A percentile compares a stretch with the other conserved stretches of the same genome.
Evolutionary conservation across 169 alveolate genomes (phyloP).

Genomic region (Plasmodium coatneyi): DNA sequence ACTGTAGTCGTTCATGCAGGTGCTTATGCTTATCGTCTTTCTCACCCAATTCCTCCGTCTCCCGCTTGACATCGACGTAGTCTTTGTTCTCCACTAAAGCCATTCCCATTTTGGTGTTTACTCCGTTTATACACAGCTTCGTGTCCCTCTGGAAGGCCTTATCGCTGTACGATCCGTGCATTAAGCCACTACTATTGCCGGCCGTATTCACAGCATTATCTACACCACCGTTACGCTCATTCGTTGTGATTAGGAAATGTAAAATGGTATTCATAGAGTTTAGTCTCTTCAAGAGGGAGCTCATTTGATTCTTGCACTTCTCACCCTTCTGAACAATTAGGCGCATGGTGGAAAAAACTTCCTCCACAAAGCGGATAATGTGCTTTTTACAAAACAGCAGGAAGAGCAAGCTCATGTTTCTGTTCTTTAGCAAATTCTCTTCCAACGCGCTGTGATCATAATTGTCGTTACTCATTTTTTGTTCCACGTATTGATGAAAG

Average conservation of each 20-base stretch:
- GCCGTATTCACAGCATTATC: neutral
- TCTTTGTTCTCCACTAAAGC: neutral
- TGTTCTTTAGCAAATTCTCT: slow-evolving; percentile 19
- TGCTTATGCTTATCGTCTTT: neutral
- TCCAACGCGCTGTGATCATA: slow-evolving; percentile 8
- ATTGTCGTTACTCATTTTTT: slow-evolving; percentile 13
- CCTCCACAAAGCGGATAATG: slow-evolving; percentile 29
- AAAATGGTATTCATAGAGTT: slow-evolving; percentile 25
- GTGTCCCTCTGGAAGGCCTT: neutral
- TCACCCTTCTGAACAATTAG: neutral
- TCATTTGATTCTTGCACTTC: neutral
- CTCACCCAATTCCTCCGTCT: slow-evolving; percentile 7
- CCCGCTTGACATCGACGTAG: neutral
- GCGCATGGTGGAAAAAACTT: neutral
- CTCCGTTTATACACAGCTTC: slow-evolving; percentile 16
- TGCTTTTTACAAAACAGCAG: slow-evolving; percentile 38
- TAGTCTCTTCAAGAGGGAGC: slow-evolving; percentile 14
- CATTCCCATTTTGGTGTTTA: neutral
- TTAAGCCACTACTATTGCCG: neutral
- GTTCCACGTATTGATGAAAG: slow-evolving; percentile 1
- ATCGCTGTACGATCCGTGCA: neutral
- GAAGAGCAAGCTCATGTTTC: slow-evolving; percentile 8
- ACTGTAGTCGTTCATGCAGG: neutral
- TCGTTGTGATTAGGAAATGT: slow-evolving; percentile 9
- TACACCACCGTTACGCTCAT: slow-evolving; percentile 1